phyloP scores from a whole-genome alignment of 352 stramenopile genomes.

The Globisporangium recalcitrans region DNA sequence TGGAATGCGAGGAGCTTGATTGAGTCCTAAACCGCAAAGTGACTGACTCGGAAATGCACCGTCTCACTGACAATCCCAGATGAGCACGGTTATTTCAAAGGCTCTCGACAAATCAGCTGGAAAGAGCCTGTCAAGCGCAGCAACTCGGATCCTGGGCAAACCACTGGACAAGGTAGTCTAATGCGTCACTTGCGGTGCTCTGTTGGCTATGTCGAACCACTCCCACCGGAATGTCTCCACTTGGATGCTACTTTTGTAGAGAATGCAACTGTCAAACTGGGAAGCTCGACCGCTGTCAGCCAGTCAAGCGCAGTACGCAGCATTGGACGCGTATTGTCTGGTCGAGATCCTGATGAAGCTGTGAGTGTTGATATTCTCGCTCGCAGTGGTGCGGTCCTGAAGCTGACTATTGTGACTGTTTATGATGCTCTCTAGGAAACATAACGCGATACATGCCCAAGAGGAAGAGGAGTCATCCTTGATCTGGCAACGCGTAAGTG shows the following conservation, averaged over 20 bases:
- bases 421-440: neutral
- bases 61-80: slow-evolving; percentile 16
- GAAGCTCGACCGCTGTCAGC: slow-evolving; percentile 47
- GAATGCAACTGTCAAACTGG: slow-evolving; percentile 74
- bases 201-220: neutral
- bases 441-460: neutral
- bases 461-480: neutral
- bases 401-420: neutral
- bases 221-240: neutral
- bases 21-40: neutral
- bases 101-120: slow-evolving; percentile 23
- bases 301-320: slow-evolving; percentile 49
- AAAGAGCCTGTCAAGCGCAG: slow-evolving; percentile 42
- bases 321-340: slow-evolving; percentile 57
- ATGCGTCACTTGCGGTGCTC: neutral
- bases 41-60: neutral
- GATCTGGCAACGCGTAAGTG: slow-evolving; percentile 23
- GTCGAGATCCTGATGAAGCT: slow-evolving; percentile 47
- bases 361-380: slow-evolving; percentile 20
- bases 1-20: neutral
- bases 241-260: slow-evolving; percentile 9
- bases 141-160: slow-evolving; percentile 38
- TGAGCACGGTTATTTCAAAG: slow-evolving; percentile 28
- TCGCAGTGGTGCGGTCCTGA: slow-evolving; percentile 1
- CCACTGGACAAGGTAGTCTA: slow-evolving; percentile 53